Conservation (phyloP, 1,284 basidiomycete species). For the Tylopilus sp. region DNA sequence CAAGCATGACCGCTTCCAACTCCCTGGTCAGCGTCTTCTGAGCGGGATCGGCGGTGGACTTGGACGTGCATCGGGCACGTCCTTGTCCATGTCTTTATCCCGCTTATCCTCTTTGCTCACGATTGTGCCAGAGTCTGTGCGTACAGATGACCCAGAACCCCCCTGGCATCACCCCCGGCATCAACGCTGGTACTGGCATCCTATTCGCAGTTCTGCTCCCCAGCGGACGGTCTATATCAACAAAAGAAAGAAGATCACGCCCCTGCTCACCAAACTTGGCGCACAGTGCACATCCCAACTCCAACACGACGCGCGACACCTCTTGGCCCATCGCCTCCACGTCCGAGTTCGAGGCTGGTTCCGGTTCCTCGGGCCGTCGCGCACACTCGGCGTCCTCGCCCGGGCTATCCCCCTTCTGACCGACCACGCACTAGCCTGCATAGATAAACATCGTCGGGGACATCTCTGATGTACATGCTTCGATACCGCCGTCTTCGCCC, state of each 20-base stretch:
- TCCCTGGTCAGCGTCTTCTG: slow-evolving; percentile 57
- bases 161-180: not conserved
- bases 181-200: no score
- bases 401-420: slow-evolving; percentile 51
- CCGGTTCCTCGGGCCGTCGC: no score
- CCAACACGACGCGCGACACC: slow-evolving; percentile 25
- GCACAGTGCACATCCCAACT: slow-evolving; percentile 21
- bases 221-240: slow-evolving; percentile 39
- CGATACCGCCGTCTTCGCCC: not conserved
- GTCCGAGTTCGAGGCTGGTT: not conserved
- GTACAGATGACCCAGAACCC: not conserved
- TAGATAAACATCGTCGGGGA: slow-evolving; percentile 54
- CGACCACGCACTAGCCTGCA: slow-evolving; percentile 65
- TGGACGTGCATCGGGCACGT: no score
- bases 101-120: no score
- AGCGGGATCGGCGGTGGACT: slow-evolving; percentile 22
- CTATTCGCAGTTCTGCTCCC: no score
- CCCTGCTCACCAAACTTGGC: slow-evolving; percentile 52
- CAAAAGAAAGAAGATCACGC: not conserved
- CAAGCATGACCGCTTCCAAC: slow-evolving; percentile 60
- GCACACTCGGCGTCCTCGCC: no score
- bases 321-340: slow-evolving; percentile 31
- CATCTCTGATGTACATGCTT: not conserved
- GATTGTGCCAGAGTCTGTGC: not conserved
- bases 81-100: no score